phyloP scores from a whole-genome alignment of 2,329 filamentous ascomycete species.

The Paecilomyces dactylethromorphus region DNA sequence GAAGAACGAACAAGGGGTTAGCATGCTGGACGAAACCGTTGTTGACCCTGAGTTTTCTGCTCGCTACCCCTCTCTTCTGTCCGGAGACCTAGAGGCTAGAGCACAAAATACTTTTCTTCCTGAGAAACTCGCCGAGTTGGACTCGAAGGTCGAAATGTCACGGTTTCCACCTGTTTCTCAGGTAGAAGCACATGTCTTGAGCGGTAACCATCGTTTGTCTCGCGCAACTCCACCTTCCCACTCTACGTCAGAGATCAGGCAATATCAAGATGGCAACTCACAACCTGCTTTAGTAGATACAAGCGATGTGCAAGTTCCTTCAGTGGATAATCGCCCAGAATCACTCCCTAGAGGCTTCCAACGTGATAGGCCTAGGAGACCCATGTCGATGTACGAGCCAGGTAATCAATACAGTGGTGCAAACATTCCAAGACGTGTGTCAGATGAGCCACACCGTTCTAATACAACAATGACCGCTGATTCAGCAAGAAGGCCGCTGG shows the following conservation, averaged over 20 bases:
- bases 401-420: neutral
- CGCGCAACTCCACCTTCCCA: neutral
- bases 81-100: conserved; percentile 7
- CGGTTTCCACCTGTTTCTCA: conserved; percentile 33
- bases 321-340: neutral
- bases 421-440: neutral
- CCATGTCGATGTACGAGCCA: neutral
- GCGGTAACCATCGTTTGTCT: conserved; percentile 12
- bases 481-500: conserved; percentile 16
- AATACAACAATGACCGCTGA: conserved; percentile 18
- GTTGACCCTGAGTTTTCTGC: conserved; percentile 23
- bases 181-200: conserved; percentile 27
- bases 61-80: conserved; percentile 29
- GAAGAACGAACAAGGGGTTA: neutral
- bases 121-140: conserved; percentile 12
- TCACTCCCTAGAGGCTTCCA: neutral
- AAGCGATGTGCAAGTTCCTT: neutral
- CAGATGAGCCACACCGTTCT: conserved; percentile 11
- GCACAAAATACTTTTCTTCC: conserved; percentile 3
- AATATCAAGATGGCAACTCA: neutral
- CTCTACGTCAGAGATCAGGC: neutral
- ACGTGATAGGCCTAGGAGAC: neutral
- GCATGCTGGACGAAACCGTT: conserved; percentile 24
- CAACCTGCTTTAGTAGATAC: neutral
- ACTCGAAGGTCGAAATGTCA: conserved; percentile 16